A percentile compares a stretch with the other conserved stretches of the same genome.
Conservation (phyloP, 2,329 filamentous ascomycete species). For the Aspergillaceae sp. region DNA sequence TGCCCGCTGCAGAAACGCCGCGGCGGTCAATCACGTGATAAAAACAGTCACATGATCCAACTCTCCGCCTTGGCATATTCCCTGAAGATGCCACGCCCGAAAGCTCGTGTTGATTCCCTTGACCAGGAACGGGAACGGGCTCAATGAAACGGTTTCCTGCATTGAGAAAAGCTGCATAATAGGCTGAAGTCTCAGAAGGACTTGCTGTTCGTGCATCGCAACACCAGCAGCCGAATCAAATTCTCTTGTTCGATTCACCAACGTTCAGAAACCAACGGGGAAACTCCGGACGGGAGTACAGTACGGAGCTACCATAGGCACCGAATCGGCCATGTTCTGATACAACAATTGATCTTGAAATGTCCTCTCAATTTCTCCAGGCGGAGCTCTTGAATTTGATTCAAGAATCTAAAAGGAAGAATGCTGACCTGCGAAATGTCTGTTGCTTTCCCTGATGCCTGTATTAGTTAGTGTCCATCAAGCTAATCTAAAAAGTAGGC, state of each 20-base stretch:
- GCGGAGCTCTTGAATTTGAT: conserved; percentile 84
- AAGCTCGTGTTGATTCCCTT: conserved; percentile 3
- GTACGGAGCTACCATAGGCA: neutral
- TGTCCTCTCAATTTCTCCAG: conserved; percentile 85
- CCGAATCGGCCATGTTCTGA: conserved; percentile 23
- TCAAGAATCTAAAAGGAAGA: conserved; percentile 91
- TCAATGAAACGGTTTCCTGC: neutral
- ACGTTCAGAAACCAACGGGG: neutral
- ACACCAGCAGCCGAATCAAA: too few species aligned
- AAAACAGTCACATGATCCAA: conserved; percentile 14
- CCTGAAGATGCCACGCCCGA: conserved; percentile 12
- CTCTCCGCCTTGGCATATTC: conserved; percentile 12
- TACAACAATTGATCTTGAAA: conserved; percentile 39
- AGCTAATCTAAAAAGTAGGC: conserved; percentile 48
- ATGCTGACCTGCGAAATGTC: conserved; percentile 73
- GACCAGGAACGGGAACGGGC: conserved; percentile 1
- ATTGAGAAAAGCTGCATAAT: neutral
- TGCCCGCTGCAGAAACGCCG: conserved; percentile 3
- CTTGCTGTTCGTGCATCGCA: too few species aligned
- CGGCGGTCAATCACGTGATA: conserved; percentile 6
- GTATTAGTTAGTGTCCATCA: conserved; percentile 9
- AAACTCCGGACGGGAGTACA: neutral
- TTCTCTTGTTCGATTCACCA: neutral
- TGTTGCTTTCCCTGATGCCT: conserved; percentile 6
- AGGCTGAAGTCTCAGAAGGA: too few species aligned